A percentile compares a stretch with the other conserved stretches of the same genome.
Conservation (phyloP, 2,329 filamentous ascomycete species). For the Colletotrichum scovillei region DNA sequence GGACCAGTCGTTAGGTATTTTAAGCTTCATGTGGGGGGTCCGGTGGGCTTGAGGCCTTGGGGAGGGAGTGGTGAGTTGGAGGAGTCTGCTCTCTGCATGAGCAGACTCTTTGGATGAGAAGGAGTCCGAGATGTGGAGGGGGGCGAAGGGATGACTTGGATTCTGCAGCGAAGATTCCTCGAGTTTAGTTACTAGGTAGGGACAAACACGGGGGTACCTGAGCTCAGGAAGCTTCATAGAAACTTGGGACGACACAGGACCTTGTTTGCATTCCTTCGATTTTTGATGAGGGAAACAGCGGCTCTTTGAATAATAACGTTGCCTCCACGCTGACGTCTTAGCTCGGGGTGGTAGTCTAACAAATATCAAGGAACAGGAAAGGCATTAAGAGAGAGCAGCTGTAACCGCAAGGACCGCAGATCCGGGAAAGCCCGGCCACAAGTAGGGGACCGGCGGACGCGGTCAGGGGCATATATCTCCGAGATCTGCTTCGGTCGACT, state of each 20-base stretch:
- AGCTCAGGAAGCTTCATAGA: background rate
- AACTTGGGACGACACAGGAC: background rate
- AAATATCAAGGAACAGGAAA: background rate
- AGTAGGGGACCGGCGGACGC: background rate
- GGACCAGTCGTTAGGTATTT: background rate
- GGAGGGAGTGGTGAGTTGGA: background rate
- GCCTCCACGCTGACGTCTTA: background rate
- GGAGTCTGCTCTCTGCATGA: background rate
- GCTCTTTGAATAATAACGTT: background rate
- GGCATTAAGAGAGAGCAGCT: background rate
- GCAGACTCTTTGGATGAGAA: background rate
- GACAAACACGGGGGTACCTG: too few species aligned
- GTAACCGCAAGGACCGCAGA: background rate
- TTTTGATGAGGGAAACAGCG: background rate
- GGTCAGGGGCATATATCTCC: constrained; percentile 1
- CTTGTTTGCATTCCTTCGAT: background rate
- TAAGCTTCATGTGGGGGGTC: constrained; percentile 9
- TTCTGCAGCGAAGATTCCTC: background rate
- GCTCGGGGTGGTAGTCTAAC: too few species aligned
- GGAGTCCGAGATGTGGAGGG: background rate
- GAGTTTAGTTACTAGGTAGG: too few species aligned
- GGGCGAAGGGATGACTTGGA: background rate
- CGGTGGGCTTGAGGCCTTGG: background rate
- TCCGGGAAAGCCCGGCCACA: background rate
- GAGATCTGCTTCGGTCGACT: constrained; percentile 7